Evolutionary conservation across 2,329 filamentous ascomycete species (phyloP).

Genomic region (Dryadomyces quercivorus): DNA sequence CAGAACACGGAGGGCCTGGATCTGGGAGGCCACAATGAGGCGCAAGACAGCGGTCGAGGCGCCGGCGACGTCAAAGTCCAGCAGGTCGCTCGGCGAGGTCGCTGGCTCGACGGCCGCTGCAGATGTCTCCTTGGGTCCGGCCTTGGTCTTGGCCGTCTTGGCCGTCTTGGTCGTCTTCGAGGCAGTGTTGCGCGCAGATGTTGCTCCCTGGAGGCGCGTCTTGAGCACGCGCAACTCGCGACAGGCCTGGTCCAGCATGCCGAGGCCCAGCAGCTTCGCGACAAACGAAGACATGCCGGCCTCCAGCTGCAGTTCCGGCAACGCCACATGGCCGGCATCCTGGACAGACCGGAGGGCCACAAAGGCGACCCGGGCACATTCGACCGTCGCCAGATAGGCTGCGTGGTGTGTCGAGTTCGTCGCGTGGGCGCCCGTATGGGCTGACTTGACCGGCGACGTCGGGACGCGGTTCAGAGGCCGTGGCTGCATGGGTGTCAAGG

Average conservation of each 20-base stretch:
- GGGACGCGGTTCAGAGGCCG: slow-evolving; percentile 48
- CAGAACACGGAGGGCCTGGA: slow-evolving; percentile 52
- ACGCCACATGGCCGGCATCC: slow-evolving; percentile 35
- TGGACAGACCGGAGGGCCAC: slow-evolving; percentile 48
- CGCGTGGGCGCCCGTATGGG: slow-evolving; percentile 13
- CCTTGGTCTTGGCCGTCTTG: neutral
- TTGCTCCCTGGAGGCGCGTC: slow-evolving; percentile 37
- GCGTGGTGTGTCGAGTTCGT: slow-evolving; percentile 9
- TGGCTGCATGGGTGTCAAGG: slow-evolving; percentile 49
- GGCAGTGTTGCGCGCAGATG: neutral
- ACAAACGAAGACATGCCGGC: slow-evolving; percentile 59
- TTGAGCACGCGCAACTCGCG: slow-evolving; percentile 59
- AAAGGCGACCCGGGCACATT: slow-evolving; percentile 60
- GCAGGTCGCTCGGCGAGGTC: slow-evolving; percentile 32
- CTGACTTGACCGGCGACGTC: slow-evolving; percentile 33
- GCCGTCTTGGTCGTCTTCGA: slow-evolving; percentile 17
- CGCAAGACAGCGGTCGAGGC: slow-evolving; percentile 31
- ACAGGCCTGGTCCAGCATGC: slow-evolving; percentile 53
- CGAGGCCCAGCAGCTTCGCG: slow-evolving; percentile 51
- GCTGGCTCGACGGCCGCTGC: slow-evolving; percentile 9
- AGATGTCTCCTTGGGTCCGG: slow-evolving; percentile 16
- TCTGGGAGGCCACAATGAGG: slow-evolving; percentile 51
- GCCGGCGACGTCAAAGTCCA: slow-evolving; percentile 40
- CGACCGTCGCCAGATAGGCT: slow-evolving; percentile 44
- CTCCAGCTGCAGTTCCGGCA: slow-evolving; percentile 58